Evolutionary conservation across 805 yeast species (phyloP), one percentile per base, ranked within the genome.

Genomic region (Cyberlindnera maritima): DNA sequence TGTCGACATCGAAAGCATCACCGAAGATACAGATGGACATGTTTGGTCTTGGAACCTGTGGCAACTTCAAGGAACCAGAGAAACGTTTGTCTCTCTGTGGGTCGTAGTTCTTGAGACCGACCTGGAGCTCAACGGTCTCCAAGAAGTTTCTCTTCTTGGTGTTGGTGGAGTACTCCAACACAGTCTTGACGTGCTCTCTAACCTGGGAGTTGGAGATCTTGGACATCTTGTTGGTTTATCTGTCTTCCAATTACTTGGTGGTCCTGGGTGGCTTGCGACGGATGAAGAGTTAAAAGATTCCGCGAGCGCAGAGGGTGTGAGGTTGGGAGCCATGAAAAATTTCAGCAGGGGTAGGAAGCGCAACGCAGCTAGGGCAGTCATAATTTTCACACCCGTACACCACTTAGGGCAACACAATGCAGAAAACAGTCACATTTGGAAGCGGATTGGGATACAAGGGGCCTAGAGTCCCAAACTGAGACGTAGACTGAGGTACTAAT

Each of bases 31-130:
- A 94, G 81, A 94, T 77, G 78, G 98, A 88, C 98, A 94, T 89
- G 96, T 94, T 94, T 80, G 99, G 99, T 85, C 99, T 95, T 81
- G 99, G 99, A 63, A 95, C 96, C 72, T 83, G 85, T 72, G 99
- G 99, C 68, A 94, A 83, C 80, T 85, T 94, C 80, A 94, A 85
- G 72, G 98, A 71, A 81, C 99, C 99, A 74, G 98, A 92, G 97
- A 94, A 94, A 90, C 99, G 98, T 91, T 94, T 94, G 80, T 94
- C 99, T 88, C 99, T 91, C 83, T 94, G 99, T 73, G 99, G 98
- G 76, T 94, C 99, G 80, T 94, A 94, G 96, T 94, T 94, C 91
- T 94, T 94, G 68, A 94, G 85, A 77, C 99, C 99, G 71, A 94
- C 96, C 82, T 94, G 99, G 74, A 94, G 83, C 82, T 94, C 99